Base-by-base conservation (phyloP, 768 basidiomycete genomes). In the Calocera cornea region DNA sequence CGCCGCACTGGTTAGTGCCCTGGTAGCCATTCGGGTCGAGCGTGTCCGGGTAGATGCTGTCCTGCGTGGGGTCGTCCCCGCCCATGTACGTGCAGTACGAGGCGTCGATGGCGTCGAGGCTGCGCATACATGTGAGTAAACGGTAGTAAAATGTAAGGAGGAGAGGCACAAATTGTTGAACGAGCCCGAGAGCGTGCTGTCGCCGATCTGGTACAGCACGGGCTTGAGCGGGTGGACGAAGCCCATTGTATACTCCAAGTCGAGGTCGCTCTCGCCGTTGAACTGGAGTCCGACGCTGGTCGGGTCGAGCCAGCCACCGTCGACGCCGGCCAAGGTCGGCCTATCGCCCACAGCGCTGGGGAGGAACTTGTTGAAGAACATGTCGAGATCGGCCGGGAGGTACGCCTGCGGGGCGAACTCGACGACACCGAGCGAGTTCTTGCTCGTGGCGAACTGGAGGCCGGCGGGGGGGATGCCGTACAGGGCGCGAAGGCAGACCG, bases 341-440 rank as follows among this genome's bases (percentile, higher is more conserved):
- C 66, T 24, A 2, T 49, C 29, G 31, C 68, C 68, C 29, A 66
- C 64, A 1, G 41, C 31, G 1, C 40, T 19, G 8, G 65, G 68
- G 14, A 50, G 41, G 44, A 66, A 69, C 34, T 70, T 69, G 17
- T 50, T 47, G 68, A 70, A 70, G 40, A 66, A 69, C 17, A 70
- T n/a, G 64, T 70, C 66, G 22, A 70, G 63, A 33, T 70, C 69
- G n/a, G 41, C 67, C n/a, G 65, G 67, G 34, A 70, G 64, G 68
- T 68, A 71, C 3, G 68, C 65, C 49, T 68, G 65, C 7, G 69
- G 69, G 11, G 69, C 66, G 47, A 66, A 69, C 63, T 70, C 69
- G 44, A 70, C 68, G 54, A 88, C 79, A 31, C 85, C 87, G 64
- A 83, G 81, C 40, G 79, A 83, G 72, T 87, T 89, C 44, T 71